Evolutionary conservation across 176 grass and related monocot genomes (phyloP).

Genomic region (Oryza glumipatula): DNA sequence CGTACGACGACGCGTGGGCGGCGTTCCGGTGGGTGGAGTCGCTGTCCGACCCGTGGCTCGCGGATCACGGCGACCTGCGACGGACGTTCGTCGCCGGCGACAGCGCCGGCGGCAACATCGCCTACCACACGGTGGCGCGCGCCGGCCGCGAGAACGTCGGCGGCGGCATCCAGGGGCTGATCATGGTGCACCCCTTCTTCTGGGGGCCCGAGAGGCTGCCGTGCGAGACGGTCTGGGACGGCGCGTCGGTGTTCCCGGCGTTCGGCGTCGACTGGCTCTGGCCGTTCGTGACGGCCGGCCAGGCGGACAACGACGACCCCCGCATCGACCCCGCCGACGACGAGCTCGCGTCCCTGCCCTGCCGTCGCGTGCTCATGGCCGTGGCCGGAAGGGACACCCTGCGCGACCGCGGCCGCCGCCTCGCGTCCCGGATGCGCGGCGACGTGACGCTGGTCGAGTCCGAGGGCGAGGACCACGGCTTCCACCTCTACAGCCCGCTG

Average conservation of each 20-base stretch:
- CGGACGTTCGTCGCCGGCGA: constrained; percentile 16
- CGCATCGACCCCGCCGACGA: background rate
- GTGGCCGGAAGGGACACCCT: constrained; percentile 7
- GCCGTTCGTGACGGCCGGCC: background rate
- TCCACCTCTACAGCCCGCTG: constrained; percentile 9
- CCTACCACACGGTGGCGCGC: background rate
- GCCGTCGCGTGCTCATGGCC: background rate
- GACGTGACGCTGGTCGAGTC: background rate
- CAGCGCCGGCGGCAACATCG: constrained; percentile 28
- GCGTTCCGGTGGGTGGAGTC: constrained; percentile 33
- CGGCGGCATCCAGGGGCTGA: background rate
- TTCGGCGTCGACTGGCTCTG: background rate
- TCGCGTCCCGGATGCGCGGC: background rate
- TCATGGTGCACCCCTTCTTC: constrained; percentile 20
- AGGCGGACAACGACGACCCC: constrained; percentile 29
- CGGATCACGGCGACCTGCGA: background rate
- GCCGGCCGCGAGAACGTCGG: background rate
- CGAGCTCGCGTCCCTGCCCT: background rate
- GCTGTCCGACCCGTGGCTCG: constrained; percentile 6
- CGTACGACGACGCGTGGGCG: constrained; percentile 42
- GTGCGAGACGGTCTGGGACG: background rate
- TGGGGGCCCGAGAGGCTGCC: constrained; percentile 23
- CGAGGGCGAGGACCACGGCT: constrained; percentile 13
- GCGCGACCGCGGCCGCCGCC: too few species aligned
- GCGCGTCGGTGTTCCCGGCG: background rate